phyloP scores from a whole-genome alignment of 106 monocot genomes.

The Alisma plantagoaquatica region DNA sequence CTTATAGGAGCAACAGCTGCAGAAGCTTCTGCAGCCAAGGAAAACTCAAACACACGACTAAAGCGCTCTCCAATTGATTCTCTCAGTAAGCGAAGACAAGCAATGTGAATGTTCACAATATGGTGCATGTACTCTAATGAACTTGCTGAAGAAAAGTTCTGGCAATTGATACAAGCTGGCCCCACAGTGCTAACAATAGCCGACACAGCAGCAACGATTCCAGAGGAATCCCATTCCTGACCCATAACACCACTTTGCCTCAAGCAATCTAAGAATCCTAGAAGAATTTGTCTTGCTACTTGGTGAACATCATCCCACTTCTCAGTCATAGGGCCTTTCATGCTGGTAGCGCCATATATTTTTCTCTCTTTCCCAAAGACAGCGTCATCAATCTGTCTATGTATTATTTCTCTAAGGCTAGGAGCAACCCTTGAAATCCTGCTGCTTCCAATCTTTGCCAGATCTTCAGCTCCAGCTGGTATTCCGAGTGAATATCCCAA shows the following conservation, averaged over 20 bases:
- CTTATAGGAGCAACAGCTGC: conserved; percentile 46
- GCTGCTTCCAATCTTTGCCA: conserved; percentile 65
- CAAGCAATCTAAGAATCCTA: conserved; percentile 51
- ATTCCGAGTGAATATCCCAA: conserved; percentile 43
- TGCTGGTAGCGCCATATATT: conserved; percentile 12
- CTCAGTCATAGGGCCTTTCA: conserved; percentile 26
- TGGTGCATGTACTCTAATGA: conserved; percentile 43
- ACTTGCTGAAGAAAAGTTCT: conserved; percentile 24
- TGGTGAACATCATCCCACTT: conserved; percentile 67
- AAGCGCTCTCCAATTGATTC: conserved; percentile 82
- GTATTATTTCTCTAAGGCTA: conserved; percentile 75
- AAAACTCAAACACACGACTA: conserved; percentile 67
- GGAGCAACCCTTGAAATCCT: conserved; percentile 52
- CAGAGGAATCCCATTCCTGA: conserved; percentile 61
- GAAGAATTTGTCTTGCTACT: conserved; percentile 71
- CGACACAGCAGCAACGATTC: conserved; percentile 78
- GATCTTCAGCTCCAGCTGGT: conserved; percentile 49
- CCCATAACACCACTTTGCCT: conserved; percentile 60
- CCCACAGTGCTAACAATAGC: conserved; percentile 75
- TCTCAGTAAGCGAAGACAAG: conserved; percentile 72
- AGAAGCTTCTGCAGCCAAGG: conserved; percentile 81
- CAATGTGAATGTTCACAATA: conserved; percentile 68
- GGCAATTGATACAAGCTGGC: conserved; percentile 33
- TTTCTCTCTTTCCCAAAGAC: conserved; percentile 71
- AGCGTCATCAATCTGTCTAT: conserved; percentile 76